These are phyloP conservation scores for Sungouiella thailandica DNA, from an alignment of 805 yeast genomes.

Conservation along the genomic window DNA sequence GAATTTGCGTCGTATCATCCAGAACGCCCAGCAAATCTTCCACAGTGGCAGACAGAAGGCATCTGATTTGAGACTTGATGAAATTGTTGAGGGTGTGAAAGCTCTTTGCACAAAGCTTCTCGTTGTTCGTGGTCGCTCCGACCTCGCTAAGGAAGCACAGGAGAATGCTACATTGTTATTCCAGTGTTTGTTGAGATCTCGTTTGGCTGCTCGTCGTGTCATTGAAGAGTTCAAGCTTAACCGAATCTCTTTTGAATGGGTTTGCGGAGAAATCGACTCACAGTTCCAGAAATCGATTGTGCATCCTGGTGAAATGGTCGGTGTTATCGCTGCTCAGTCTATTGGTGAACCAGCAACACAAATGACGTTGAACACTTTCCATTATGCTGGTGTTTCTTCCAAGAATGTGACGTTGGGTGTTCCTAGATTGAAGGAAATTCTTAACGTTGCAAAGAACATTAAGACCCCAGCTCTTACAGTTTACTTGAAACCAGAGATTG, in stretches of 20 bases:
- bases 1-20: slow-evolving; percentile 91
- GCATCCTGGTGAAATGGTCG: slow-evolving; percentile 98
- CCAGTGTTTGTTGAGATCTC: slow-evolving; percentile 88
- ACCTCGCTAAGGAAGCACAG: slow-evolving; percentile 77
- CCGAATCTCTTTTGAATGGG: slow-evolving; percentile 91
- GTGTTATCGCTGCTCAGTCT: slow-evolving; percentile 95
- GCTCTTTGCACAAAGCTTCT: slow-evolving; percentile 60
- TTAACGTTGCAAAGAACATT: slow-evolving; percentile 96
- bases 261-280: slow-evolving; percentile 85
- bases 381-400: slow-evolving; percentile 99
- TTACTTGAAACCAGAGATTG: slow-evolving; percentile 75
- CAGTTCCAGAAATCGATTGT: slow-evolving; percentile 90
- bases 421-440: slow-evolving; percentile 97
- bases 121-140: slow-evolving; percentile 80
- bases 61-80: slow-evolving; percentile 81
- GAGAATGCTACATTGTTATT: slow-evolving; percentile 84
- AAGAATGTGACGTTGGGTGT: slow-evolving; percentile 99
- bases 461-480: slow-evolving; percentile 99
- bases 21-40: slow-evolving; percentile 96
- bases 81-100: slow-evolving; percentile 69
- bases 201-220: slow-evolving; percentile 86
- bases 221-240: slow-evolving; percentile 85
- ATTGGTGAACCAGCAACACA: slow-evolving; percentile 99
- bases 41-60: slow-evolving; percentile 87
- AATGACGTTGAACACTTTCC: slow-evolving; percentile 91